Conservation (phyloP, 192 early-diverging fungal species). For the Mortierella hygrophila region DNA sequence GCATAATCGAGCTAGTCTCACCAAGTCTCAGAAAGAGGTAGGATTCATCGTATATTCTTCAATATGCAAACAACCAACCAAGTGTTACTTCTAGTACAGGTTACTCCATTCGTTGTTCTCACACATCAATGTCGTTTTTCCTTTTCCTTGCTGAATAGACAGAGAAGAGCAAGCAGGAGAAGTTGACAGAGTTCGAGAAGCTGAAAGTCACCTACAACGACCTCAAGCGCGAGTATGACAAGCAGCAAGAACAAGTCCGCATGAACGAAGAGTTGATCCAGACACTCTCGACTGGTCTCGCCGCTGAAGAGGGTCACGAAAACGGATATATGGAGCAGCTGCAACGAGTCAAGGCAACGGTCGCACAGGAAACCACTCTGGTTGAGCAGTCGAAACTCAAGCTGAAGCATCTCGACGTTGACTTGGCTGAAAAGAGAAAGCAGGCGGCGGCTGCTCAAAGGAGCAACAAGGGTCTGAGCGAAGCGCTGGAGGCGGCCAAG, state of each 20-base stretch:
- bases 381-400: slow-evolving; percentile 89
- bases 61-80: neutral
- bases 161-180: slow-evolving; percentile 58
- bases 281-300: slow-evolving; percentile 93
- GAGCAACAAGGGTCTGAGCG: slow-evolving; percentile 74
- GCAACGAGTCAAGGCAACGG: slow-evolving; percentile 78
- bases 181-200: slow-evolving; percentile 47
- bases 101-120: neutral
- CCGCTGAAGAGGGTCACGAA: slow-evolving; percentile 92
- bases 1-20: slow-evolving; percentile 53
- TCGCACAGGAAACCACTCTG: slow-evolving; percentile 71
- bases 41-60: neutral
- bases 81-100: neutral
- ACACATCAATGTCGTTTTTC: neutral
- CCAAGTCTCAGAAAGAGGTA: slow-evolving; percentile 61
- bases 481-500: slow-evolving; percentile 44
- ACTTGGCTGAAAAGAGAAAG: slow-evolving; percentile 75
- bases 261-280: slow-evolving; percentile 88
- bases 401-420: slow-evolving; percentile 78
- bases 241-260: slow-evolving; percentile 68
- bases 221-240: slow-evolving; percentile 64
- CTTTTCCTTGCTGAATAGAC: slow-evolving; percentile 39
- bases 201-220: slow-evolving; percentile 62
- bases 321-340: slow-evolving; percentile 97
- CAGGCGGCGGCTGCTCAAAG: slow-evolving; percentile 76